Conservation (phyloP, 257 asterid genomes). For the Nicotiana attenuata region DNA sequence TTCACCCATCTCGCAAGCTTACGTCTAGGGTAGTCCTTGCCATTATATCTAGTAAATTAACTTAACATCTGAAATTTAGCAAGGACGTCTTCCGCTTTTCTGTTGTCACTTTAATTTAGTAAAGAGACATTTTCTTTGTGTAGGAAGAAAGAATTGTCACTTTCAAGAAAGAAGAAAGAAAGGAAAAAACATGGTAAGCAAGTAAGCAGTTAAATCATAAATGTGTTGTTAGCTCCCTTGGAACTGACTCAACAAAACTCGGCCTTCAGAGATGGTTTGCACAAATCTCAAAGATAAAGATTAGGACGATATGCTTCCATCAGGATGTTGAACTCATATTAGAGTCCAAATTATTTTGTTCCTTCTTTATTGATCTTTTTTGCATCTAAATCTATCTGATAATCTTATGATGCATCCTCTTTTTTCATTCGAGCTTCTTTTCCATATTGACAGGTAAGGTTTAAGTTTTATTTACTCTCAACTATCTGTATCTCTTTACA, state of each 20-base stretch:
- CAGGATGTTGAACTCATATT: background rate
- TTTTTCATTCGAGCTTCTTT: background rate
- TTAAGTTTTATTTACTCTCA: background rate
- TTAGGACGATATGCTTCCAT: background rate
- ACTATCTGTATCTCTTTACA: background rate
- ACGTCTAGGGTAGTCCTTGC: background rate
- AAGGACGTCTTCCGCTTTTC: background rate
- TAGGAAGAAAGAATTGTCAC: background rate
- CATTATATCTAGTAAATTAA: background rate
- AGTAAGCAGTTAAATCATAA: background rate
- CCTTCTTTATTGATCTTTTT: background rate
- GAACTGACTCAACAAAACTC: background rate
- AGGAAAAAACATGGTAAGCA: background rate
- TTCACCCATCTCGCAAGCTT: background rate
- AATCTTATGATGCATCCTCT: background rate
- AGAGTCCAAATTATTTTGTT: background rate
- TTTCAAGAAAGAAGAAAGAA: background rate
- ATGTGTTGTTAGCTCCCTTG: background rate
- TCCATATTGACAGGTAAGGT: background rate
- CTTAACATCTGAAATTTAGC: background rate
- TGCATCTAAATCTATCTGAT: background rate
- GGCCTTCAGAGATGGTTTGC: background rate
- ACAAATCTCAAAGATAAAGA: background rate
- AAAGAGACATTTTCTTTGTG: background rate
- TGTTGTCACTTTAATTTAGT: background rate